Evolutionary conservation across 1,284 basidiomycete genomes (phyloP).

Genomic region (Apiotrichum porosum): DNA sequence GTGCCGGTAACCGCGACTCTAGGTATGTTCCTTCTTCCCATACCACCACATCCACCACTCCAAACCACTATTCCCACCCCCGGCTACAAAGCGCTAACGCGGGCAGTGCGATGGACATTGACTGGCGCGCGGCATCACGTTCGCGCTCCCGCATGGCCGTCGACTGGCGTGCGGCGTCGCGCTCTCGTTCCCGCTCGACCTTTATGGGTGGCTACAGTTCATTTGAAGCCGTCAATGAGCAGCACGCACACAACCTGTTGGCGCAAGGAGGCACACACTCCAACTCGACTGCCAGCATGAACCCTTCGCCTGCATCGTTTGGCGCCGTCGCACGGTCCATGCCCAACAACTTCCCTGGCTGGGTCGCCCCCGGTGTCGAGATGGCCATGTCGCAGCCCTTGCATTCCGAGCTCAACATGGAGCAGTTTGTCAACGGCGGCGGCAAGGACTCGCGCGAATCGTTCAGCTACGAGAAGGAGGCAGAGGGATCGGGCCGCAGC

Average conservation of each 20-base stretch:
- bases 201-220: slow-evolving; percentile 18
- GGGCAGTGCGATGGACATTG: slow-evolving; percentile 60
- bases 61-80: slow-evolving; percentile 6
- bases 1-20: slow-evolving; percentile 32
- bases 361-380: slow-evolving; percentile 15
- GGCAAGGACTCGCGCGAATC: slow-evolving; percentile 6
- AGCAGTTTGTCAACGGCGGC: slow-evolving; percentile 13
- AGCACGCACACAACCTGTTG: slow-evolving; percentile 48
- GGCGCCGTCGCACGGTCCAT: slow-evolving; percentile 20
- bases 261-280: slow-evolving; percentile 36
- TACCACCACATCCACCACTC: not conserved
- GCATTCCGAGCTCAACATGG: slow-evolving; percentile 18
- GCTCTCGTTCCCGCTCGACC: slow-evolving; percentile 48
- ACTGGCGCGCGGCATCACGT: slow-evolving; percentile 87
- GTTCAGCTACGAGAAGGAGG: slow-evolving; percentile 8
- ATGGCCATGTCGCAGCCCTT: slow-evolving; percentile 23
- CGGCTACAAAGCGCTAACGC: too few relatives aligned
- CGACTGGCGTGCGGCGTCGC: slow-evolving; percentile 52
- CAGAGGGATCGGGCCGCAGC: too few relatives aligned
- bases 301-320: slow-evolving; percentile 16
- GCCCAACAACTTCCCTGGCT: slow-evolving; percentile 20
- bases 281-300: slow-evolving; percentile 45
- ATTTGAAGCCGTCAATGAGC: slow-evolving; percentile 42
- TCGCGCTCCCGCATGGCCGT: slow-evolving; percentile 82
- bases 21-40: slow-evolving; percentile 13